Conservation (phyloP, 768 basidiomycete genomes). For the Panaeolus cyanescens region DNA sequence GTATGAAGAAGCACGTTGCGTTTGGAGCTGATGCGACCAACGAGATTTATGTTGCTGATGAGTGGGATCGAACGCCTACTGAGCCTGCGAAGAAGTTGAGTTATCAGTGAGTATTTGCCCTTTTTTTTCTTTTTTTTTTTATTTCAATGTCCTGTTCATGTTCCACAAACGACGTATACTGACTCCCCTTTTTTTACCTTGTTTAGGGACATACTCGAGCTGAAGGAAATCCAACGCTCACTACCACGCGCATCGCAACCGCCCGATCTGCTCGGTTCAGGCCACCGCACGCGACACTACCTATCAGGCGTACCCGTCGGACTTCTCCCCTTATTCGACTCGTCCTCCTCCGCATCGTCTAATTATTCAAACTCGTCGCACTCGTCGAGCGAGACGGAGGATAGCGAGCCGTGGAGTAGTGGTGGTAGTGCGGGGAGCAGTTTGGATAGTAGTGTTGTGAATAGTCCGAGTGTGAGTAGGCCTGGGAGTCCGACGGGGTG, state of each 20-base stretch:
- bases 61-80: conserved; percentile 78
- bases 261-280: conserved; percentile 37
- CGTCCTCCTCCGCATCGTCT: neutral
- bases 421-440: neutral
- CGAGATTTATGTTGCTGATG: conserved; percentile 67
- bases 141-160: neutral
- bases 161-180: neutral
- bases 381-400: neutral
- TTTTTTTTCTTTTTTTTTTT: conserved; percentile 3
- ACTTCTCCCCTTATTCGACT: conserved; percentile 56
- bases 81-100: conserved; percentile 63
- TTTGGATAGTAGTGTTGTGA: neutral
- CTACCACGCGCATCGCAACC: conserved; percentile 60
- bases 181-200: conserved; percentile 6
- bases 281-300: conserved; percentile 39
- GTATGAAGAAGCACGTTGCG: conserved; percentile 38
- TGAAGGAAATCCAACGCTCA: conserved; percentile 68
- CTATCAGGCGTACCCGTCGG: conserved; percentile 63
- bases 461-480: neutral
- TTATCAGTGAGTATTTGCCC: conserved; percentile 58
- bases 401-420: neutral
- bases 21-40: conserved; percentile 58
- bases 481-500: neutral
- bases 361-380: neutral
- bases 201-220: conserved; percentile 69